Conservation (phyloP, 2,329 filamentous ascomycete species). For the Hymenoscyphus scutula region DNA sequence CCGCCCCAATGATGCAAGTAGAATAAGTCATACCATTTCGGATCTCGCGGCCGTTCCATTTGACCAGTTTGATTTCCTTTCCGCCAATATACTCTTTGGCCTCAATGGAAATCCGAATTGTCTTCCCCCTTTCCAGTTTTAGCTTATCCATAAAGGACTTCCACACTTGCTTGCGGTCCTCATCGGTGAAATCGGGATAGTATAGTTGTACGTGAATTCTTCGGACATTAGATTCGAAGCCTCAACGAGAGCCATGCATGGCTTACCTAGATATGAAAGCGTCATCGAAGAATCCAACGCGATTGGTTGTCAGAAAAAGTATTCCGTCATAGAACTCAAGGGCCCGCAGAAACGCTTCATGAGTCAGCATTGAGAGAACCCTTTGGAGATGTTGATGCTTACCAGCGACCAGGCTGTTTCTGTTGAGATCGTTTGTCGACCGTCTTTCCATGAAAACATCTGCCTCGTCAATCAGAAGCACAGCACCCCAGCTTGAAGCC, state of each 20-base stretch:
- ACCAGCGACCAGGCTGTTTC: conserved; percentile 35
- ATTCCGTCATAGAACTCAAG: conserved; percentile 43
- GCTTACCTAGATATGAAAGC: conserved; percentile 35
- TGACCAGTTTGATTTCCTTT: neutral
- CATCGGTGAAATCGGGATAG: neutral
- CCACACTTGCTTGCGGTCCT: conserved; percentile 1
- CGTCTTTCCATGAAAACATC: conserved; percentile 46
- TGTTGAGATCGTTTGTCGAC: conserved; percentile 31
- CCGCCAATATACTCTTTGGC: conserved; percentile 6
- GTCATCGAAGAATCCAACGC: conserved; percentile 39
- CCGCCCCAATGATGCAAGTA: neutral
- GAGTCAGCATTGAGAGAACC: no score
- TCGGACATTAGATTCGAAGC: neutral
- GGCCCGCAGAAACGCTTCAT: conserved; percentile 38
- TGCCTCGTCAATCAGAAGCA: conserved; percentile 51
- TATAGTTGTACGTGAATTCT: conserved; percentile 30
- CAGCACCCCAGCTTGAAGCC: conserved; percentile 48
- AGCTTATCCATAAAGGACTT: neutral
- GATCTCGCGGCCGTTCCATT: conserved; percentile 11
- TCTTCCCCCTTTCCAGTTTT: neutral
- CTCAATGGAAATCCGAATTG: neutral
- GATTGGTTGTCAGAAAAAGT: conserved; percentile 42
- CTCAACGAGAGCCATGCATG: no score
- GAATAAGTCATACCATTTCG: neutral
- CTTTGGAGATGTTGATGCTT: no score